Conservation (phyloP, 768 basidiomycete species). For the Panus rudis region DNA sequence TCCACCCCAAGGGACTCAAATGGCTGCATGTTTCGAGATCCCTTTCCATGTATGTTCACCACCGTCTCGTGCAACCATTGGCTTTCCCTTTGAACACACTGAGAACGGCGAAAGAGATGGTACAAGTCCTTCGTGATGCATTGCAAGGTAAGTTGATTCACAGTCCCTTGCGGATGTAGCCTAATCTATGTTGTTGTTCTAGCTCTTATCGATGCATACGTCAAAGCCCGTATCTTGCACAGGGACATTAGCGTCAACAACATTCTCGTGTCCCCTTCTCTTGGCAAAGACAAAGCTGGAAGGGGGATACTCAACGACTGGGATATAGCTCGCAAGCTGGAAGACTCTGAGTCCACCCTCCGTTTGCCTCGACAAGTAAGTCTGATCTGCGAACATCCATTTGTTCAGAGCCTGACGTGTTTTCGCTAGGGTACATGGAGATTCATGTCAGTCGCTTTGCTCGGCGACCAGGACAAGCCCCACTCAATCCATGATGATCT, state of each 20-base stretch:
- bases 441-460: constrained; percentile 8
- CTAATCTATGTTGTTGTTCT: background rate
- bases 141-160: background rate
- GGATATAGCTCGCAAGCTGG: background rate
- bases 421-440: constrained; percentile 11
- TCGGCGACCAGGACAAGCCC: background rate
- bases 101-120: background rate
- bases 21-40: background rate
- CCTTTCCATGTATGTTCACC: background rate
- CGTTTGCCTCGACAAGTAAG: background rate
- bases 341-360: background rate
- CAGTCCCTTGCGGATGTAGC: background rate
- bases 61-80: constrained; percentile 3
- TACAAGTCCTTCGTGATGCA: background rate
- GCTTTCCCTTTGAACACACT: background rate
- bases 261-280: constrained; percentile 1
- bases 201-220: background rate
- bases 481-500: constrained; percentile 9
- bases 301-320: constrained; percentile 6
- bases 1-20: background rate
- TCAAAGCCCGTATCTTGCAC: background rate
- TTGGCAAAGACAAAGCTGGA: background rate
- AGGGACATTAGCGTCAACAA: constrained; percentile 4
- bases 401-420: too few species aligned
- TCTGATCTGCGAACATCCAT: too few species aligned